A percentile compares a stretch with the other conserved stretches of the same genome.
Evolutionary conservation across 805 yeast genomes (phyloP).

Genomic region (Brettanomyces sp.): DNA sequence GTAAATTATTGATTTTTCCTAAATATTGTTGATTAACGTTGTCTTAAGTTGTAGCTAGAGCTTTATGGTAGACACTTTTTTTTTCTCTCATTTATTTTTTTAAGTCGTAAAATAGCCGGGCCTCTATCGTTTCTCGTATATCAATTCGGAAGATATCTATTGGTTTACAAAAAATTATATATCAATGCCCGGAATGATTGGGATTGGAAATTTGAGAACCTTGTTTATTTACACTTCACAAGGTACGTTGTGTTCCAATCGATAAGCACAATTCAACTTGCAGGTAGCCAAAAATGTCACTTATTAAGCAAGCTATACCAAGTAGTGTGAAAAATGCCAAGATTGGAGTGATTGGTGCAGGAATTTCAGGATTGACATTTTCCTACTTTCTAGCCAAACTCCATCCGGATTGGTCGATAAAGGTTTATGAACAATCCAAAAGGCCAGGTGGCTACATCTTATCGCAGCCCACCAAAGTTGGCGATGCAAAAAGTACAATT

Average conservation of each 20-base stretch:
- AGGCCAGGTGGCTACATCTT: conserved; percentile 77
- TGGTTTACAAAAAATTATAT: too few species aligned
- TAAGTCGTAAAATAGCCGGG: not conserved
- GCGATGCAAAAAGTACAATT: conserved; percentile 21
- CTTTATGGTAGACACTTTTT: too few species aligned
- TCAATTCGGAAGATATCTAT: not conserved
- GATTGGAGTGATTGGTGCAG: conserved; percentile 79
- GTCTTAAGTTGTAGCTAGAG: too few species aligned
- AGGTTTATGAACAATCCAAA: conserved; percentile 45
- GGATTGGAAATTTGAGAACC: too few species aligned
- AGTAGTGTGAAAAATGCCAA: conserved; percentile 20
- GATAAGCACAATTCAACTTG: too few species aligned
- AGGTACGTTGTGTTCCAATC: too few species aligned
- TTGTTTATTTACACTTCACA: too few species aligned
- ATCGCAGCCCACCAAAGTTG: conserved; percentile 32
- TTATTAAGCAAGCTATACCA: conserved; percentile 5
- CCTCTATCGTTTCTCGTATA: not conserved
- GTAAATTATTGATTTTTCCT: too few species aligned
- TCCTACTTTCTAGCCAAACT: conserved; percentile 57
- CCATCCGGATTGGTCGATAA: conserved; percentile 69
- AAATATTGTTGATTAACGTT: too few species aligned
- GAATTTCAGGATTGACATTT: conserved; percentile 76
- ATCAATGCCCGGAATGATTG: too few species aligned
- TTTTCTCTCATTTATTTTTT: too few species aligned
- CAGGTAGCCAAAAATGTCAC: conserved; percentile 2